Evolutionary conservation across 1,139 yeast genomes (phyloP).

Genomic region (Kodamaea sp.): DNA sequence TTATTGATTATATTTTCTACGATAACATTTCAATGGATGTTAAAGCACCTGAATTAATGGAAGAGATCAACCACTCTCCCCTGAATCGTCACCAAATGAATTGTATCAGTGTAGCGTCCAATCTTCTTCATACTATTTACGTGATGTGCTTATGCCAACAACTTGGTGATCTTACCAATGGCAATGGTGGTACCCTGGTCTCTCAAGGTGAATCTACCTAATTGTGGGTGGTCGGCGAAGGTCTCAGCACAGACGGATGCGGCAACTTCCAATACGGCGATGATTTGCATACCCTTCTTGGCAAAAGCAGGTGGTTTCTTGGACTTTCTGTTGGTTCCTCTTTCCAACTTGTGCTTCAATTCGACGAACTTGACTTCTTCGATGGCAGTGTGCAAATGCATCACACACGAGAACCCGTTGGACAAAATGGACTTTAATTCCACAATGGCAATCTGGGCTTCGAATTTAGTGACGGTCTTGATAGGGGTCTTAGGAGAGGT

Average conservation of each 20-base stretch:
- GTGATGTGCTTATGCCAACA: conserved; percentile 43
- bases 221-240: conserved; percentile 86
- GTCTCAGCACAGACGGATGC: conserved; percentile 94
- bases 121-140: conserved; percentile 1
- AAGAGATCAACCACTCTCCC: no score
- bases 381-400: conserved; percentile 98
- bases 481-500: conserved; percentile 87
- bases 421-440: conserved; percentile 93
- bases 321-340: conserved; percentile 94
- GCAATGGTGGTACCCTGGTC: conserved; percentile 98
- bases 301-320: conserved; percentile 98
- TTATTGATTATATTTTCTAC: no score
- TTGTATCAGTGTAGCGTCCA: no score
- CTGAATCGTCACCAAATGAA: no score
- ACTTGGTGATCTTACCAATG: conserved; percentile 90
- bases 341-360: conserved; percentile 89
- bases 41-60: no score
- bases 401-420: conserved; percentile 94
- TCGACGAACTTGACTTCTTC: conserved; percentile 87
- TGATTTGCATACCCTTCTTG: conserved; percentile 97
- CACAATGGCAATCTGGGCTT: conserved; percentile 96
- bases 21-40: conserved; percentile 1
- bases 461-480: conserved; percentile 84
- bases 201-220: conserved; percentile 97
- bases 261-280: conserved; percentile 82